Evolutionary conservation across 805 yeast species (phyloP).

Genomic region (Osmozyma mogii): DNA sequence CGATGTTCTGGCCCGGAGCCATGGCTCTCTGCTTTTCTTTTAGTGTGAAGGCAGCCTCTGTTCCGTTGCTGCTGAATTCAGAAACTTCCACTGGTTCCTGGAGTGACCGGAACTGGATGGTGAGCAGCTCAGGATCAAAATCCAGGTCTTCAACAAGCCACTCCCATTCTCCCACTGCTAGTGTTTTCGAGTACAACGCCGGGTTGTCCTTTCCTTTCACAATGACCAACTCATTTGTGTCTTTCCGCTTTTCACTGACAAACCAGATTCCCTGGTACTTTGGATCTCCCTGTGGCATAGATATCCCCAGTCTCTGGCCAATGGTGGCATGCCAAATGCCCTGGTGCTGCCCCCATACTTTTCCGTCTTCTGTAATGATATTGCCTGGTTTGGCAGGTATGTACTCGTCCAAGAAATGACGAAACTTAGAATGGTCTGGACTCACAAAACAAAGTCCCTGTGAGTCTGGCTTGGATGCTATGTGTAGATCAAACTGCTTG

Average conservation of each 20-base stretch:
- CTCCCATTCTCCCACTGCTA: conserved; percentile 39
- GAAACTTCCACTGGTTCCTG: conserved; percentile 42
- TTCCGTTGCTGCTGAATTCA: no score
- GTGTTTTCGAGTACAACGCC: conserved; percentile 38
- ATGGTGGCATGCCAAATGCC: conserved; percentile 96
- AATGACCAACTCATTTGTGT: conserved; percentile 67
- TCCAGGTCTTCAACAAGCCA: conserved; percentile 35
- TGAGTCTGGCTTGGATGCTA: conserved; percentile 82
- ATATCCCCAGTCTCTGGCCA: conserved; percentile 75
- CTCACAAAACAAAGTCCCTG: conserved; percentile 92
- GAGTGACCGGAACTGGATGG: conserved; percentile 66
- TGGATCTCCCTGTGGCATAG: conserved; percentile 88
- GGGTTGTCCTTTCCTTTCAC: conserved; percentile 62
- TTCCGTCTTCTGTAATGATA: conserved; percentile 68
- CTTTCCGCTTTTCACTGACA: conserved; percentile 61
- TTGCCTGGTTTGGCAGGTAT: conserved; percentile 69
- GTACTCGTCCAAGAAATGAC: conserved; percentile 68
- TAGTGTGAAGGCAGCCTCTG: conserved; percentile 32
- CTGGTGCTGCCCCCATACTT: conserved; percentile 68
- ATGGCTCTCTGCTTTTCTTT: conserved; percentile 53
- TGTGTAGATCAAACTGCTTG: conserved; percentile 38
- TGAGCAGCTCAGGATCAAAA: conserved; percentile 16
- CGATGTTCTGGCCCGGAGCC: conserved; percentile 85
- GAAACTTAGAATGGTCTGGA: conserved; percentile 52
- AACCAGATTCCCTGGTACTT: conserved; percentile 75